Evolutionary conservation across 495 filamentous ascomycete genomes (phyloP), one percentile per base, ranked within the genome.

Genomic region (Niebla homalea): DNA sequence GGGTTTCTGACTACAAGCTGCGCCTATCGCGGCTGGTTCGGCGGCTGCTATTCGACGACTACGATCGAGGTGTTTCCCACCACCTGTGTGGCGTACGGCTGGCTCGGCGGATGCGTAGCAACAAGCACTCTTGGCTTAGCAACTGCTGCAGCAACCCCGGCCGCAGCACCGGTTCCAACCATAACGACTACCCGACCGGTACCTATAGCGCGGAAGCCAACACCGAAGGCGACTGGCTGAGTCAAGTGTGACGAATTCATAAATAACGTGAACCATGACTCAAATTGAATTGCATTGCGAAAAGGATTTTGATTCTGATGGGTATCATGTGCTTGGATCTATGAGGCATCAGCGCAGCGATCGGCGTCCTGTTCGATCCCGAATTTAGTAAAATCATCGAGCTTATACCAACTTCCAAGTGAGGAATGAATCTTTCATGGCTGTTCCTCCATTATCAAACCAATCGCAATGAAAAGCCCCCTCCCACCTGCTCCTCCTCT

Each of bases 401-500:
- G 8, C 14, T 32, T 32, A 32, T 32, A 12, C 14, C 29, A 32
- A 32, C 14, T 7, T 32, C 14, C 29, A 32, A 12, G 7, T 7
- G 10, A 12, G 14, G 7, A 32, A 0, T 11, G 29, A 12, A 32
- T 32, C 29, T 32, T 1, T 12, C 29, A 32, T 32, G 10, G 29
- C 29, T 12, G 2, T 12, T 8, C 0, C 29, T 32, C 29, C 4
- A 32, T 3, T 8, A 32, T 48, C 45, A 56, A 38, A 61, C 46
- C 19, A 94, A 72, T 54, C 84, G 79, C 56, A 96, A 67, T 36
- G 75, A 71, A 68, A 96, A 95, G 11, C 89, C 89, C 14, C 79
- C 89, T 0, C 89, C 89, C 55, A 81, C 76, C 62, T 92, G 85
- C 54, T 78, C 80, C 19, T 81, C 57, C 53, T 75, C 87, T 53